Base-by-base conservation (phyloP, 495 filamentous ascomycete species). In the Xylaria intraflava region DNA sequence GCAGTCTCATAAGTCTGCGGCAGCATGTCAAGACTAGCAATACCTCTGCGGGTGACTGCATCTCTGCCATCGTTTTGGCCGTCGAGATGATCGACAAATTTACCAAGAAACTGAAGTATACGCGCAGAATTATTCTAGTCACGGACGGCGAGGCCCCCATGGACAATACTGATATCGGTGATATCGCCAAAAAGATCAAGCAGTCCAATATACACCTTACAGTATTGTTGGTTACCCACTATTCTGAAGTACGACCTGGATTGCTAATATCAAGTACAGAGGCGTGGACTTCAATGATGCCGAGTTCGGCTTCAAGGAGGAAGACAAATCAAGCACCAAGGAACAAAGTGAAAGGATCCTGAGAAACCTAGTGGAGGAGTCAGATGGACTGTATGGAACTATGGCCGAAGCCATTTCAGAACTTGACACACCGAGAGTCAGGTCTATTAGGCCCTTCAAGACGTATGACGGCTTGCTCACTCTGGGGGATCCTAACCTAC, bases 241-340 rank as follows among this genome's bases (percentile, higher is more conserved):
- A 10, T 22, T 31, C 29, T 17, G 10, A 14, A 53, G 16, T 24
- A 46, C 30, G 41, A 35, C n/a, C 16, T 30, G 12, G 20, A 3
- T 16, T 52, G 12, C 55, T 55, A 46, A 55, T 47, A 1, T 35
- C 33, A n/a, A 11, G 8, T 20, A 10, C 31, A 95, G 90, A 47
- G 93, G 93, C 6, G 79, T 91, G 23, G 93, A 99, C 69, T 97
- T 97, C 66, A 90, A 99, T 59, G 94, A 96, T 71, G 64, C 83
- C 3, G 90, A 95, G 27, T 96, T 83, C 62, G 90, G 91, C 24
- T 86, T 88, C 62, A 94, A 92, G 67, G 92, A 99, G 73, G 92
- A 99, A 68, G 82, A 87, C 59, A 99, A 99, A 68, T 73, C 81
- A 45, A 52, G 60, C 2, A 54, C 65, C 50, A 96, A 96, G 77